Base-by-base conservation (phyloP, 2,329 filamentous ascomycete species). In the Diplodia intermedia region DNA sequence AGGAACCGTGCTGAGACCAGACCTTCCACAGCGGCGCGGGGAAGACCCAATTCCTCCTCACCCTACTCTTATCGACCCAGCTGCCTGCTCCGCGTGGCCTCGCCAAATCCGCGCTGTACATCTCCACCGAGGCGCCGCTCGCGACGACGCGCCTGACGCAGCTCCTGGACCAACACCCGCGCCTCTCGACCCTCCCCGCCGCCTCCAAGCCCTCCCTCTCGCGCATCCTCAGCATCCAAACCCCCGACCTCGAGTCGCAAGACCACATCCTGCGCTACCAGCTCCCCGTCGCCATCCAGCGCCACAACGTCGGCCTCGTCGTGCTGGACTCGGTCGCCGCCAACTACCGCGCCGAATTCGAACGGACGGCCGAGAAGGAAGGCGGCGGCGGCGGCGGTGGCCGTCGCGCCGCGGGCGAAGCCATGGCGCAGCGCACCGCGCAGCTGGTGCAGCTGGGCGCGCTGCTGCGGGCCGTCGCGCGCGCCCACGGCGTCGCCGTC, bases 221-320 rank as follows among this genome's bases (percentile, higher is more conserved):
- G 77, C 85, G 86, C 71, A 89, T 99, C 71, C 86, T 93, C 73
- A 92, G 90, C 77, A 91, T 95, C 71, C 89, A 90, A 61, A 93
- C 92, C 11, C 91, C 92, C 38, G 94, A 98, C 77, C 88, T 98
- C 67, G 95, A 98, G 79, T 90, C 91, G 0, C 95, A 99, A 80
- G 94, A 98, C 69, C 94, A 98, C 80, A 97, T 99, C 75, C 84
- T 98, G 31, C 89, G 89, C 71, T 98, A 92, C 79, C 95, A 99
- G 78, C 89, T 98, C 6, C 95, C 95, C 1, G 90, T 97, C 20
- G 89, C 93, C 33, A 88, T 97, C 23, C 82, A 86, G 71, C 88
- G 91, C 56, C 89, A 92, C 78, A 86, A 90, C 70, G 84, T 97
- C 65, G 93, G 94, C 2, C 86, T 99, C 1, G 81, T 99, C 1